Conservation (phyloP, 1,139 yeast genomes). For the Sugiyamaella xylanicola region DNA sequence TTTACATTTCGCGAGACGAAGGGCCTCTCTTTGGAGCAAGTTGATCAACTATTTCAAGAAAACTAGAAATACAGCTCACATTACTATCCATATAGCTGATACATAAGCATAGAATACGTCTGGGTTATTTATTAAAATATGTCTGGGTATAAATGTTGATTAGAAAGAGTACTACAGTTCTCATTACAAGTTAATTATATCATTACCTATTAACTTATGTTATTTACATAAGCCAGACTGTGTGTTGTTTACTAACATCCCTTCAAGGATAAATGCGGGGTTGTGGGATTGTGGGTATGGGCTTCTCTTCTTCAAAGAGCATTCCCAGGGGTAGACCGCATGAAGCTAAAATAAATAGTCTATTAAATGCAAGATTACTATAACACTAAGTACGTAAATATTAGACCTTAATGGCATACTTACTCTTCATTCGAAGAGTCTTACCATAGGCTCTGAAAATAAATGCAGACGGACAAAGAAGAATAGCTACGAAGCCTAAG, state of each 20-base stretch:
- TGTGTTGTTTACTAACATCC: too few relatives aligned
- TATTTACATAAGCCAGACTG: too few relatives aligned
- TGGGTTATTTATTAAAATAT: too few relatives aligned
- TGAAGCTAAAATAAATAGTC: neutral
- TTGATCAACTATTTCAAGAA: conserved; percentile 46
- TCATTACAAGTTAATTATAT: too few relatives aligned
- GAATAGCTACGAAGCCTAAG: conserved; percentile 43
- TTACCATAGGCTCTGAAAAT: conserved; percentile 41
- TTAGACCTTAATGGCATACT: conserved; percentile 19
- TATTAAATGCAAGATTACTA: conserved; percentile 2
- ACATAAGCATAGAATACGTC: too few relatives aligned
- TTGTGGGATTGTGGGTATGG: too few relatives aligned
- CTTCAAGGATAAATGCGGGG: too few relatives aligned
- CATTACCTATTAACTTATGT: too few relatives aligned
- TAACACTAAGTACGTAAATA: neutral
- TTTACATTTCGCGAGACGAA: conserved; percentile 61
- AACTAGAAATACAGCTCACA: neutral
- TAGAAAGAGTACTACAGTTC: too few relatives aligned
- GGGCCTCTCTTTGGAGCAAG: conserved; percentile 54
- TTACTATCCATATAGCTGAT: too few relatives aligned
- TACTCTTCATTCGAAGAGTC: conserved; percentile 24
- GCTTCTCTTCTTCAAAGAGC: too few relatives aligned
- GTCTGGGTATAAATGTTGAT: too few relatives aligned
- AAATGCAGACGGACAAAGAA: conserved; percentile 31
- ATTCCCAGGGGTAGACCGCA: neutral